These are phyloP conservation scores for Penicillium occitanis DNA, from an alignment of 2,329 filamentous ascomycete species.

Conservation along the genomic window DNA sequence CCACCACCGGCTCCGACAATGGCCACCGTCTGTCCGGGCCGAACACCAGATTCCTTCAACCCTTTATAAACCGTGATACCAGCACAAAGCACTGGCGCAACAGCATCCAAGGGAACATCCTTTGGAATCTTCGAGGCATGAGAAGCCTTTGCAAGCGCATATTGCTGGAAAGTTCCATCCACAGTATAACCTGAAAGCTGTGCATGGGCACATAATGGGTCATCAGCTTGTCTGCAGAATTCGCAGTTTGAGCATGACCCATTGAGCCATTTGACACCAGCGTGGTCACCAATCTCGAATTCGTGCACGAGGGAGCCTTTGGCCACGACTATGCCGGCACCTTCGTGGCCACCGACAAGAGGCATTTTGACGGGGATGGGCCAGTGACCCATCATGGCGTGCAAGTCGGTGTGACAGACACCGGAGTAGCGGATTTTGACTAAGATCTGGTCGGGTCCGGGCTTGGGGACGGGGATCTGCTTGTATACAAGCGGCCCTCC, in stretches of 20 bases:
- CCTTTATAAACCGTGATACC: constrained; percentile 89
- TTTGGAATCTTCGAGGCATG: constrained; percentile 81
- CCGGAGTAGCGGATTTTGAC: constrained; percentile 88
- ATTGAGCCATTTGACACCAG: constrained; percentile 90
- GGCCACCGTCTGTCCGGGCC: constrained; percentile 74
- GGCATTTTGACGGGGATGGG: constrained; percentile 78
- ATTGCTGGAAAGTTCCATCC: constrained; percentile 91
- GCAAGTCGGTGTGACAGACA: constrained; percentile 85
- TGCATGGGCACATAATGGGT: constrained; percentile 76
- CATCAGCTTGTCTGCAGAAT: constrained; percentile 78
- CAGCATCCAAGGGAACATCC: constrained; percentile 69
- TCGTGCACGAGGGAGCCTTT: constrained; percentile 74
- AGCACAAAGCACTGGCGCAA: constrained; percentile 79
- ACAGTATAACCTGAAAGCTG: constrained; percentile 86
- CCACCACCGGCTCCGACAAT: constrained; percentile 89
- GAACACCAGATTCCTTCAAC: constrained; percentile 75
- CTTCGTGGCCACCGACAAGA: constrained; percentile 76
- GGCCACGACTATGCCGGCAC: constrained; percentile 80
- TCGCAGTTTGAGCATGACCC: constrained; percentile 78
- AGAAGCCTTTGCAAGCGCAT: constrained; percentile 79
- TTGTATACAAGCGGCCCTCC: constrained; percentile 55
- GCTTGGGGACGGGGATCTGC: constrained; percentile 72
- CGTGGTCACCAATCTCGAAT: constrained; percentile 78
- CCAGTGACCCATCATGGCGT: constrained; percentile 87
- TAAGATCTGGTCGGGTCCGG: constrained; percentile 85